phyloP scores from a whole-genome alignment of 805 yeast species.

The Sugiyamaella chiloensis region DNA sequence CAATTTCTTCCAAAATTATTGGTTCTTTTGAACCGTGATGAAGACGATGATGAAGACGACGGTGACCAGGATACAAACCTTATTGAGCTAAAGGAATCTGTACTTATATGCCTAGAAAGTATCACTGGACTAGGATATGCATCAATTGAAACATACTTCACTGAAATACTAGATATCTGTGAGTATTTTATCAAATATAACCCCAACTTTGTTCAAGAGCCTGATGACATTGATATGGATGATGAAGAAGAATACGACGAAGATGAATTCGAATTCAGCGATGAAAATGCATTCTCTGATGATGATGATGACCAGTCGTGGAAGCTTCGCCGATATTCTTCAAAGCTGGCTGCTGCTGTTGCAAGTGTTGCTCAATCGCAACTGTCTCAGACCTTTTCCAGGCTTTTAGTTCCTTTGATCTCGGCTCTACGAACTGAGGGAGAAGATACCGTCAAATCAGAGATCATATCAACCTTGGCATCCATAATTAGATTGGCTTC shows the following conservation, averaged over 20 bases:
- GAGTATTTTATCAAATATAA: constrained; percentile 41
- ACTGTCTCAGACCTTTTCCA: constrained; percentile 30
- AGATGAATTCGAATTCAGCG: constrained; percentile 34
- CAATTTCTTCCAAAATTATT: constrained; percentile 19
- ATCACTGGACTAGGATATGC: constrained; percentile 42
- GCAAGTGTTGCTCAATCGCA: constrained; percentile 39
- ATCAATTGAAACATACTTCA: constrained; percentile 29
- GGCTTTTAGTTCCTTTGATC: constrained; percentile 42
- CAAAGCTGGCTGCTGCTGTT: constrained; percentile 41
- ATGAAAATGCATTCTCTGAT: constrained; percentile 35
- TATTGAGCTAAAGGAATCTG: constrained; percentile 51
- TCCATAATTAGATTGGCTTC: constrained; percentile 39
- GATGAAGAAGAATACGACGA: constrained; percentile 37
- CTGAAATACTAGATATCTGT: constrained; percentile 32
- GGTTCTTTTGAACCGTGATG: constrained; percentile 27
- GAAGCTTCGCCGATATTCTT: constrained; percentile 57
- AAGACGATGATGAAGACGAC: constrained; percentile 40
- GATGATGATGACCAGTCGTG: constrained; percentile 56
- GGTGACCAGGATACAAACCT: constrained; percentile 42
- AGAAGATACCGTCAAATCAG: constrained; percentile 48
- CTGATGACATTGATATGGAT: constrained; percentile 25
- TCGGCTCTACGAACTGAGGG: constrained; percentile 34
- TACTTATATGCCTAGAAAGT: constrained; percentile 40
- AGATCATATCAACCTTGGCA: constrained; percentile 46
- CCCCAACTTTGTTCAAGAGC: constrained; percentile 39